Evolutionary conservation across 768 basidiomycete genomes (phyloP).

Genomic region (Trichaptum fuscoviolaceum): DNA sequence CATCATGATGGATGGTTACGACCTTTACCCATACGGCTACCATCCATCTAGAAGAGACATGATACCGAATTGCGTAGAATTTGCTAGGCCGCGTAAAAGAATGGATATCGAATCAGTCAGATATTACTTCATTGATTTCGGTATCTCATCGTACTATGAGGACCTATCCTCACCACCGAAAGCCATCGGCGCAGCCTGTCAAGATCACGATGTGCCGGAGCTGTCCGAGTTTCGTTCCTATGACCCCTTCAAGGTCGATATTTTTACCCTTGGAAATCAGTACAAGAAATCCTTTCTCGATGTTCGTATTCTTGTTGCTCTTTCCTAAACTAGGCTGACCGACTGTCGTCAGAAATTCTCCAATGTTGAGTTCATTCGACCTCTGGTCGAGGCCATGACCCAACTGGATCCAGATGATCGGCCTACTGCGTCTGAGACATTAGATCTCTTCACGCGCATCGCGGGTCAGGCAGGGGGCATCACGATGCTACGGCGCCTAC

Average conservation of each 20-base stretch:
- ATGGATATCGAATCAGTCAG: background rate
- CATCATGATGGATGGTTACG: slow-evolving; percentile 21
- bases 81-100: background rate
- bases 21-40: slow-evolving; percentile 15
- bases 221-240: slow-evolving; percentile 11
- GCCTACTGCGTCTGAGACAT: background rate
- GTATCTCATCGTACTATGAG: slow-evolving; percentile 12
- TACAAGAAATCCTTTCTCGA: slow-evolving; percentile 10
- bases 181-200: slow-evolving; percentile 11
- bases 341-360: background rate
- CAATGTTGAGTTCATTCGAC: background rate
- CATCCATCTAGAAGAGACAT: slow-evolving; percentile 13
- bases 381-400: background rate
- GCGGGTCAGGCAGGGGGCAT: too few relatives aligned
- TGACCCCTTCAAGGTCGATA: slow-evolving; percentile 26
- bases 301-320: background rate
- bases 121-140: slow-evolving; percentile 19
- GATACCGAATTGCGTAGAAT: slow-evolving; percentile 5
- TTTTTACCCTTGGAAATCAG: slow-evolving; percentile 24
- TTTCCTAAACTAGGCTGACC: background rate
- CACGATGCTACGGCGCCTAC: too few relatives aligned
- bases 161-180: slow-evolving; percentile 3
- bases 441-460: background rate
- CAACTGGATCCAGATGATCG: background rate
- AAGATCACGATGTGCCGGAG: background rate